A percentile compares a stretch with the other conserved stretches of the same genome.
Evolutionary conservation across 2,329 filamentous ascomycete species (phyloP).

Genomic region (Neonectria punicea): DNA sequence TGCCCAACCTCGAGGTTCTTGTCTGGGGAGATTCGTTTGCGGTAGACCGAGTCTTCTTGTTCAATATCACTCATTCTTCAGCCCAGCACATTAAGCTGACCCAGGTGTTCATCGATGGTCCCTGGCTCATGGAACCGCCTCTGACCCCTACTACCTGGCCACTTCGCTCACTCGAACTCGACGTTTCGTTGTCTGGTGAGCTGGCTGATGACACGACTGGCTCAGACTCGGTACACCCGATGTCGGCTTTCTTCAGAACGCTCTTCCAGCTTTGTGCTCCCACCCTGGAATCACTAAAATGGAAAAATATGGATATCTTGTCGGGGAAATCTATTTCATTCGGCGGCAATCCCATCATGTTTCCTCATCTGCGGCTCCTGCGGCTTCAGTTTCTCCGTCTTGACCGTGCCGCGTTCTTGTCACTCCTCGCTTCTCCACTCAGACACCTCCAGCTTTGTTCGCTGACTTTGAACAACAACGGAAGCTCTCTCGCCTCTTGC

Average conservation of each 20-base stretch:
- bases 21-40: constrained; percentile 9
- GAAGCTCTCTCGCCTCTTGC: background rate
- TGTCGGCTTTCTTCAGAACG: constrained; percentile 4
- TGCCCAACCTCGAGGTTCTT: constrained; percentile 28
- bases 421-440: constrained; percentile 13
- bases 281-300: constrained; percentile 23
- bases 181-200: background rate
- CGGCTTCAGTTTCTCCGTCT: background rate
- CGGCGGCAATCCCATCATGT: background rate
- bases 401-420: background rate
- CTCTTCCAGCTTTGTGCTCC: constrained; percentile 19
- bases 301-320: background rate
- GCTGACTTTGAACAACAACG: background rate
- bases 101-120: background rate
- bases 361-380: constrained; percentile 15
- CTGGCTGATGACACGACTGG: background rate
- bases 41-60: constrained; percentile 8
- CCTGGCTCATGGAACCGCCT: constrained; percentile 5
- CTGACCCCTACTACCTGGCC: constrained; percentile 14
- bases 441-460: constrained; percentile 7
- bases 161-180: constrained; percentile 10
- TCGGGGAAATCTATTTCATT: background rate
- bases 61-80: background rate
- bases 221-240: background rate
- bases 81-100: constrained; percentile 1